Evolutionary conservation across 495 filamentous ascomycete species (phyloP).

Genomic region (Xylaria curta): DNA sequence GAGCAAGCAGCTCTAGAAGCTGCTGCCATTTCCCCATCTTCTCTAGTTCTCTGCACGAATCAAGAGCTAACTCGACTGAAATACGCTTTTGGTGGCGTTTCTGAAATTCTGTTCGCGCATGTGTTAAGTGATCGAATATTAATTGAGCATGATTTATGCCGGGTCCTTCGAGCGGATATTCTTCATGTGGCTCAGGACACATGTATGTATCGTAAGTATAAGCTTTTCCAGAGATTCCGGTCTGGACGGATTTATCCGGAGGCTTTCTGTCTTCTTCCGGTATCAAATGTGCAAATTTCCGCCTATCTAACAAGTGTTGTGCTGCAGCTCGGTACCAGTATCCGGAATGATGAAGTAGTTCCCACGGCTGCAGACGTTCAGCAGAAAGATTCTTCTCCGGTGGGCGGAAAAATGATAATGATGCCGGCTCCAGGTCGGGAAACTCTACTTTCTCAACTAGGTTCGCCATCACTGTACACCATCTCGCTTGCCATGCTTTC

Average conservation of each 20-base stretch:
- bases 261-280: constrained; percentile 74
- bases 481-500: constrained; percentile 86
- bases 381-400: constrained; percentile 73
- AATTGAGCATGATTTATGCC: constrained; percentile 69
- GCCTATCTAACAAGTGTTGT: constrained; percentile 66
- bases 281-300: constrained; percentile 68
- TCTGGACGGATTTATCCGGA: constrained; percentile 70
- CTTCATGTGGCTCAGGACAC: constrained; percentile 75
- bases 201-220: constrained; percentile 86
- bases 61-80: constrained; percentile 71
- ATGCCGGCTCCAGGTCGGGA: constrained; percentile 48
- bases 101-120: constrained; percentile 69
- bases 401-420: constrained; percentile 55
- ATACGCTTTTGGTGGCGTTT: constrained; percentile 66
- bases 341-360: constrained; percentile 82
- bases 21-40: constrained; percentile 66
- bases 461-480: constrained; percentile 82
- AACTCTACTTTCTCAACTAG: constrained; percentile 69
- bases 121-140: constrained; percentile 65
- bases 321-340: constrained; percentile 83
- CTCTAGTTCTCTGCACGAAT: constrained; percentile 72
- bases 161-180: constrained; percentile 62
- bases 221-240: constrained; percentile 69
- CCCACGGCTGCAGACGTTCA: constrained; percentile 76
- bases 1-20: constrained; percentile 69